Conservation (phyloP, 129 eudicot species). For the Saposhnikovia divaricata region DNA sequence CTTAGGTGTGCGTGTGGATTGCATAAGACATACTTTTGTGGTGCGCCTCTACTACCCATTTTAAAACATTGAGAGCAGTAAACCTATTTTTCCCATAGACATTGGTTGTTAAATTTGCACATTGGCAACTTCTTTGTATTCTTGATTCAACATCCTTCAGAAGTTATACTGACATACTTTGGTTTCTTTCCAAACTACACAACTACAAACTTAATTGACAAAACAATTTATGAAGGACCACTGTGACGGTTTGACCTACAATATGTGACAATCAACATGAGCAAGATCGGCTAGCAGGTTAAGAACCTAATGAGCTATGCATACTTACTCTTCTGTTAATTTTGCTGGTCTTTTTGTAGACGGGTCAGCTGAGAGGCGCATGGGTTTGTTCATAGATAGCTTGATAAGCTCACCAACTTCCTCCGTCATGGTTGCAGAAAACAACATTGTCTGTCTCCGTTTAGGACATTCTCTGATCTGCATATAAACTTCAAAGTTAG, state of each 20-base stretch:
- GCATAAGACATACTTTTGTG: neutral
- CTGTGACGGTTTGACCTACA: neutral
- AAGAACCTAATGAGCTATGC: neutral
- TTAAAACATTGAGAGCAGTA: neutral
- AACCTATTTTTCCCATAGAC: neutral
- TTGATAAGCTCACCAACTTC: conserved; percentile 76
- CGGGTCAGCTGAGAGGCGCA: conserved; percentile 87
- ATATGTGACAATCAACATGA: neutral
- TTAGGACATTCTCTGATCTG: conserved; percentile 84
- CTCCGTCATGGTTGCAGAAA: conserved; percentile 97
- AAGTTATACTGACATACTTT: neutral
- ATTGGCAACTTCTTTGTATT: neutral
- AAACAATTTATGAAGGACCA: neutral
- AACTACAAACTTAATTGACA: neutral
- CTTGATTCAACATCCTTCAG: neutral
- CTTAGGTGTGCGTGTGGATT: too few species aligned
- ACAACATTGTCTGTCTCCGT: conserved; percentile 85
- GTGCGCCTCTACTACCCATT: neutral
- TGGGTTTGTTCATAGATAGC: conserved; percentile 63
- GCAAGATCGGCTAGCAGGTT: neutral
- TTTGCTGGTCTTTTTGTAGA: conserved; percentile 65
- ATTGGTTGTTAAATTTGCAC: neutral
- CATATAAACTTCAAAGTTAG: neutral
- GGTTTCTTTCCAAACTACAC: neutral
- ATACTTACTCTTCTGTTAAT: conserved; percentile 77